A percentile compares a stretch with the other conserved stretches of the same genome.
phyloP scores from a whole-genome alignment of 2,329 filamentous ascomycete genomes.

The Colletotrichum caudatum region DNA sequence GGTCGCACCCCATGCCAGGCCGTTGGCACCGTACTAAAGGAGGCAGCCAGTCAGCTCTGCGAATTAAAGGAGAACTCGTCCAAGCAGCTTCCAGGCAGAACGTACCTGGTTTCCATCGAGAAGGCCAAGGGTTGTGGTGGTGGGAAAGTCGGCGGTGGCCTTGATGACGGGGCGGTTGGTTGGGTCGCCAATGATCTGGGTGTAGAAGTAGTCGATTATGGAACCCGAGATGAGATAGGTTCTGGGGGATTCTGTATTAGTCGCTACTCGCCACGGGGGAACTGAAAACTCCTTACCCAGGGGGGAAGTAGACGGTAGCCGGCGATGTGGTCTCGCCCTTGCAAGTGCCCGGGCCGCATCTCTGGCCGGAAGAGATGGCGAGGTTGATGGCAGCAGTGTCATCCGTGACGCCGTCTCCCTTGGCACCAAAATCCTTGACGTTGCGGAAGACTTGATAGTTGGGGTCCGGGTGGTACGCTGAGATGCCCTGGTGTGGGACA shows the following conservation, averaged over 20 bases:
- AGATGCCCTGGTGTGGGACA: conserved; percentile 60
- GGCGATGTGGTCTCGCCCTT: conserved; percentile 55
- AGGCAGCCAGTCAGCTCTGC: not conserved
- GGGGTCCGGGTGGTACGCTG: conserved; percentile 58
- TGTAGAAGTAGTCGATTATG: conserved; percentile 82
- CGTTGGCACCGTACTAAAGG: conserved; percentile 52
- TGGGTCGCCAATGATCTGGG: conserved; percentile 80
- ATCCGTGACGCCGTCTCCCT: conserved; percentile 53
- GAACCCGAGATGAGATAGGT: conserved; percentile 80
- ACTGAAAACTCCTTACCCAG: conserved; percentile 46
- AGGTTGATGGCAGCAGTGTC: conserved; percentile 53
- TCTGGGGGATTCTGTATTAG: conserved; percentile 38
- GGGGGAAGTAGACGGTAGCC: conserved; percentile 54
- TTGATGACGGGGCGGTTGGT: conserved; percentile 67
- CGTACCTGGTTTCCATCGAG: conserved; percentile 57
- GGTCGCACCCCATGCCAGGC: conserved; percentile 64
- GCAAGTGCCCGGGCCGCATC: conserved; percentile 54
- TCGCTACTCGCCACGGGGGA: not conserved
- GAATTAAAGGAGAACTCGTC: not conserved
- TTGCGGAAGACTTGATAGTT: conserved; percentile 61
- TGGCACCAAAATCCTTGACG: conserved; percentile 59
- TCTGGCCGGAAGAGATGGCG: conserved; percentile 54
- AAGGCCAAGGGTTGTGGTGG: conserved; percentile 54
- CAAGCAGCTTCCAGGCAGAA: too few species aligned
- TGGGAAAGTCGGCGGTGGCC: conserved; percentile 61